Conservation (phyloP, 108 stramenopile genomes). For the Parietichytrium sp. region DNA sequence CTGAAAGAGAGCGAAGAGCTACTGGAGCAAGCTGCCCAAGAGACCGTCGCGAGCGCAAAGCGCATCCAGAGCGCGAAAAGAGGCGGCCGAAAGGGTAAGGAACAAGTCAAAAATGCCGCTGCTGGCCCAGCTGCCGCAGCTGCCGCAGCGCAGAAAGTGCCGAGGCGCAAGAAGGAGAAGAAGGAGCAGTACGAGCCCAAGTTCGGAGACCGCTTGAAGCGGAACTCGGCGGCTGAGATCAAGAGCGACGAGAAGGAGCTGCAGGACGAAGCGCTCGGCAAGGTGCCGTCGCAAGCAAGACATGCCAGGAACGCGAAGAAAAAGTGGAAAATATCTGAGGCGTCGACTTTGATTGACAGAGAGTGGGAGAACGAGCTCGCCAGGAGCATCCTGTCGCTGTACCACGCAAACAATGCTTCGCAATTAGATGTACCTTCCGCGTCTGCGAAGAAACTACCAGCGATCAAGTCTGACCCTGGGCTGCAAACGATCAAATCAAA, state of each 20-base stretch:
- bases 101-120: no score
- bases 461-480: background rate
- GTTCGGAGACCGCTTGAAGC: background rate
- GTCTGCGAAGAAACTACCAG: background rate
- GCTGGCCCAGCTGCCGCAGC: no score
- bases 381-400: background rate
- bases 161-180: no score
- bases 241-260: background rate
- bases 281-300: background rate
- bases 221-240: background rate
- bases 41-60: no score
- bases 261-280: background rate
- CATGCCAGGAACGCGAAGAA: background rate
- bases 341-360: background rate
- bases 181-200: background rate
- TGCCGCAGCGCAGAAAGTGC: no score
- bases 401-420: constrained; percentile 8
- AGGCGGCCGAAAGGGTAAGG: no score
- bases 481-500: background rate
- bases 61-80: no score
- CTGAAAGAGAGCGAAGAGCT: no score
- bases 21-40: no score
- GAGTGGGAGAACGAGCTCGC: constrained; percentile 47
- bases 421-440: background rate
- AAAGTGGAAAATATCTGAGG: background rate